Percentiles rank a stretch among this genome's conserved stretches.
Conservation (phyloP, 2,329 filamentous ascomycete species). For the Fusarium avenaceum region DNA sequence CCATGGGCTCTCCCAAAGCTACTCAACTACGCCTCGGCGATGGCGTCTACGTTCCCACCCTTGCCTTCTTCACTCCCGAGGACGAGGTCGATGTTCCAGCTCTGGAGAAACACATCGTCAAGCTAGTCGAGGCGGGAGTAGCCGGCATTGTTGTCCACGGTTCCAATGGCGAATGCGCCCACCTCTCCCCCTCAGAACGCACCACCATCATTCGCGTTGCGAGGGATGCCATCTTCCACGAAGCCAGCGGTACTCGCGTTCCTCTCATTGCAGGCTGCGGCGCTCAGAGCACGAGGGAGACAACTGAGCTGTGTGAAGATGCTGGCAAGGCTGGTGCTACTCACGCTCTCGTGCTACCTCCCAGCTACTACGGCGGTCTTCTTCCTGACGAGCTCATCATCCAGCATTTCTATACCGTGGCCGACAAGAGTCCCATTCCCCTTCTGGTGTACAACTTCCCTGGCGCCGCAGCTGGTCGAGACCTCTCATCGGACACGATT, state of each 20-base stretch:
- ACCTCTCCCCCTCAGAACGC: constrained; percentile 79
- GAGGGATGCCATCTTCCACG: constrained; percentile 47
- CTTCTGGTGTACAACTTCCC: constrained; percentile 77
- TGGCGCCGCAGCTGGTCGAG: constrained; percentile 70
- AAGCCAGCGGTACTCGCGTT: constrained; percentile 39
- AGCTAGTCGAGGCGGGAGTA: constrained; percentile 75
- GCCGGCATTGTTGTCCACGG: constrained; percentile 83
- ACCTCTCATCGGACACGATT: constrained; percentile 72
- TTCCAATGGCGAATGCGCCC: constrained; percentile 87
- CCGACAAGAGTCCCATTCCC: constrained; percentile 70
- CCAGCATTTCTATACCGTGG: constrained; percentile 74
- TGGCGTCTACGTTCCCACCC: constrained; percentile 57
- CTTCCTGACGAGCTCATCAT: constrained; percentile 65
- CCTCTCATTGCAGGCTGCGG: constrained; percentile 80
- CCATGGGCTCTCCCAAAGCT: constrained; percentile 48
- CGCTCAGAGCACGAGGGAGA: constrained; percentile 80
- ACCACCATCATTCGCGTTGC: constrained; percentile 74
- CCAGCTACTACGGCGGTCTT: constrained; percentile 80
- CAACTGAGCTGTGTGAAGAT: constrained; percentile 77
- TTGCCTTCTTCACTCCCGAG: constrained; percentile 55
- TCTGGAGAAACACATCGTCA: constrained; percentile 53
- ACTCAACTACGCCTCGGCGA: constrained; percentile 44
- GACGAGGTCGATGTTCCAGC: constrained; percentile 53
- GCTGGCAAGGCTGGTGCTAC: constrained; percentile 79
- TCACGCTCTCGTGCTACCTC: constrained; percentile 81